Evolutionary conservation across 768 basidiomycete genomes (phyloP), one percentile per base, ranked within the genome.

Genomic region (Leucosporidium scottii): DNA sequence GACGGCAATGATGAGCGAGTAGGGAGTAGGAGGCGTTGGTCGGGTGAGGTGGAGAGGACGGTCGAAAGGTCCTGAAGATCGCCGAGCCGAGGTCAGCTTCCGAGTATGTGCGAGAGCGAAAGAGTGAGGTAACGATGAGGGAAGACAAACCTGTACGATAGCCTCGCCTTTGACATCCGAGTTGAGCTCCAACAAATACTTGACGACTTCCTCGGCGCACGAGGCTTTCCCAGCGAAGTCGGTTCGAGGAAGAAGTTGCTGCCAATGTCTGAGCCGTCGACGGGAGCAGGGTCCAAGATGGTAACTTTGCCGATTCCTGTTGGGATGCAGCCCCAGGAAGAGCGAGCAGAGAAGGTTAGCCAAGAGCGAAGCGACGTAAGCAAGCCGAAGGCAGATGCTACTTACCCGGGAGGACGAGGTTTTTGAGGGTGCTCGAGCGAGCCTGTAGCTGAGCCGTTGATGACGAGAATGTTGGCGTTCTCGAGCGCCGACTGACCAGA

Each of bases 191-290:
- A 81, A 76, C 17, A 98, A 82, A 60, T 88, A 82, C 23, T 83
- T 81, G 23, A 90, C 89, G 1, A 87, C 86, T 77, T 97, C 90
- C 59, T 84, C 77, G 0, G 94, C 91, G 44, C n/a, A n/a, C 90
- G 85, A 63, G 82, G 82, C 77, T 86, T 87, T 8, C 91, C 91
- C 55, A 98, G 82, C 74, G 87, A 89, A n/a, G 84, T 73, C 0
- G 78, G 88, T 50, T 88, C 84, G 30, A 99, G 82, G 80, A 98
- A 99, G 81, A 99, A 99, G 81, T 98, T 98, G 82, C 92, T 91
- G 0, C 93, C 93, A 0, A 91, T 86, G 74, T 98, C 93, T 65
- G 86, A 84, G 1, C 85, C 82, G 0, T 85, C 82, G 34, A 87
- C 87, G 49, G 77, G 63, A 3, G 78, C 76, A 28, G 83, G 79